Base-by-base conservation (phyloP, 2,329 filamentous ascomycete species). In the Aspergillus melleus region DNA sequence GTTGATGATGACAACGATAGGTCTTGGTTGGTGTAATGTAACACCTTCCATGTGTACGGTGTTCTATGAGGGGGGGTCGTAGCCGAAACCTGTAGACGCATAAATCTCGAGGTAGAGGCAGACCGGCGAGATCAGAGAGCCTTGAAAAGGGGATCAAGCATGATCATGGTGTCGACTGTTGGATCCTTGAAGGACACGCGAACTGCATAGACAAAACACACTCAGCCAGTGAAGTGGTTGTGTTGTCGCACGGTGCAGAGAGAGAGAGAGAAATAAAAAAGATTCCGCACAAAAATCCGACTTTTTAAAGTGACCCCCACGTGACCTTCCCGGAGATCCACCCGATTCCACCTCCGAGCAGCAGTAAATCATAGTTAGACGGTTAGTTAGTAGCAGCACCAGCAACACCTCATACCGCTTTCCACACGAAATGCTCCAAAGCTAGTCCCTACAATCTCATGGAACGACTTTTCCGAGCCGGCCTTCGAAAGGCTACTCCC, bases 391-490 rank as follows among this genome's bases (percentile, higher is more conserved):
- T 44, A n/a, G 12, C 12, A 16, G 32, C 12, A 46, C 3, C 3
- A 42, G 32, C 32, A 36, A 14, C 12, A 36, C 32, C 32, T 36
- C 32, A 4, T 29, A 29, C 8, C 8, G 8, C 8, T 29, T 9
- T 9, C 36, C 36, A n/a, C 16, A 19, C 19, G 14, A 8, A 30
- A 44, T 22, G 24, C 16, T 50, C 49, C 12, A 29, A 54, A 58
- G 32, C 49, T 53, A 62, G 64, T 32, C 32, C 52, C 51, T 16
- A 47, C 47, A 49, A 42, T 47, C 49, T 55, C 59, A 74, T 75
- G 72, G 69, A 74, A 54, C 62, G 56, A 19, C n/a, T 71, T 39
- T 61, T 76, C 52, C 73, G 74, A 60, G 58, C 61, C 46, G 55
- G 61, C n/a, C 64, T 76, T 6, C 61, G 65, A 52, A 56, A 50